Evolutionary conservation across 164 flowering plant species (phyloP).

Genomic region (Aristolochia contorta): DNA sequence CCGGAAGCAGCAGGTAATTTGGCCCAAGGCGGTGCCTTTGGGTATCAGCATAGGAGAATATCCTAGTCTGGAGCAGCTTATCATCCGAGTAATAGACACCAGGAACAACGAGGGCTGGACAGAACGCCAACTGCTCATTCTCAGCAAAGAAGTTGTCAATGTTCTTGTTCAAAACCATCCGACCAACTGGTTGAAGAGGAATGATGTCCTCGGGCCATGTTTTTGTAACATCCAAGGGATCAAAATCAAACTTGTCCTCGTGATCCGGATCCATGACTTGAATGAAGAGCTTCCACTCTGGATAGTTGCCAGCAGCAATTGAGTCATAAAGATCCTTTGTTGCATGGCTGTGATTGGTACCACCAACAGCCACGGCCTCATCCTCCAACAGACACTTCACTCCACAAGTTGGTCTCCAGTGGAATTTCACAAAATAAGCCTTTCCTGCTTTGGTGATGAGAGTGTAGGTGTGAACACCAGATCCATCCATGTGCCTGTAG

Average conservation of each 20-base stretch:
- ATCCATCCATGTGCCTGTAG: slow-evolving; percentile 97
- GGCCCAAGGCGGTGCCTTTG: slow-evolving; percentile 99
- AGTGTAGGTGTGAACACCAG: slow-evolving; percentile 84
- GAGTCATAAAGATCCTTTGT: slow-evolving; percentile 94
- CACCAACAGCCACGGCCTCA: slow-evolving; percentile 77
- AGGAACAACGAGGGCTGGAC: slow-evolving; percentile 85
- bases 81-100: slow-evolving; percentile 91
- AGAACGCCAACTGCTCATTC: slow-evolving; percentile 92
- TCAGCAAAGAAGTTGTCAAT: slow-evolving; percentile 95
- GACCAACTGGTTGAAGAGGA: slow-evolving; percentile 89
- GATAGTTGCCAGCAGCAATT: slow-evolving; percentile 84
- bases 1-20: slow-evolving; percentile 89
- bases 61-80: slow-evolving; percentile 79
- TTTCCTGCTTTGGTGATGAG: slow-evolving; percentile 80
- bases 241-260: slow-evolving; percentile 82
- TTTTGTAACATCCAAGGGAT: slow-evolving; percentile 92
- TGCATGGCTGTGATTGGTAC: slow-evolving; percentile 96
- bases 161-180: slow-evolving; percentile 88
- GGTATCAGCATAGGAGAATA: slow-evolving; percentile 85
- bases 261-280: slow-evolving; percentile 86
- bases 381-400: slow-evolving; percentile 81
- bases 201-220: slow-evolving; percentile 96
- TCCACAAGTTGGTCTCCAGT: slow-evolving; percentile 97
- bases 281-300: slow-evolving; percentile 93
- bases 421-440: slow-evolving; percentile 78